Base-by-base conservation (phyloP, 495 filamentous ascomycete species). In the Podospora fimiseda region DNA sequence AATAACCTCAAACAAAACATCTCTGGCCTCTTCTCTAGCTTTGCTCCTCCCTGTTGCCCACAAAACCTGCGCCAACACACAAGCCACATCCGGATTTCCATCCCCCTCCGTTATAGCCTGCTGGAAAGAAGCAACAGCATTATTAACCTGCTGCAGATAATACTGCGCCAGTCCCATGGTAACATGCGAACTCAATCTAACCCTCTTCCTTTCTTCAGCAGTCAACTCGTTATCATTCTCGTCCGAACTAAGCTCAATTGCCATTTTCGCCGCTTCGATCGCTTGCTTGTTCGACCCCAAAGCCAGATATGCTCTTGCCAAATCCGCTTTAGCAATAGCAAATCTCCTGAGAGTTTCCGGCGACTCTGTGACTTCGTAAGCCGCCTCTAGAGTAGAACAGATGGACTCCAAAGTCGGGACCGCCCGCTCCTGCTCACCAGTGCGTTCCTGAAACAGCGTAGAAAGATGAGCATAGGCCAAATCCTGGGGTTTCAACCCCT, bases 21-120 rank as follows among this genome's bases (percentile, higher is more conserved):
- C 82, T 4, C 88, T 78, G 11, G 92, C 89, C 50, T 89, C 80
- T 39, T 77, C 78, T 38, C 83, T 77, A 44, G 90, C 86, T 11
- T 86, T 81, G 7, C 86, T 81, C 1, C 82, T 83, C 20, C 88
- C 91, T 62, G 87, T 91, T 2, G 89, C 90, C 90, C 92, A 98
- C 5, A 97, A 77, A 2, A 96, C 84, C 63, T 97, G 87, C 2
- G 90, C 85, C 8, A 97, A 76, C 14, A 96, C 76, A 61, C 90
- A 95, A 14, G 91, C 83, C 3, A 92, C 86, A 65, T 98, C 89
- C 2, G 92, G 88, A 49, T 88, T 81, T 39, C 80, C 79, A 39
- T 80, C 65, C 3, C 87, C 87, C 69, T 96, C 92, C 42, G 83
- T 77, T 7, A 98, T 75, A 3, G 91, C 92, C 11, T 81, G 73